A percentile compares a stretch with the other conserved stretches of the same genome.
These are phyloP conservation scores for Mucor lusitanicus DNA, from an alignment of 371 early-diverging fungal species.

Conservation along the genomic window DNA sequence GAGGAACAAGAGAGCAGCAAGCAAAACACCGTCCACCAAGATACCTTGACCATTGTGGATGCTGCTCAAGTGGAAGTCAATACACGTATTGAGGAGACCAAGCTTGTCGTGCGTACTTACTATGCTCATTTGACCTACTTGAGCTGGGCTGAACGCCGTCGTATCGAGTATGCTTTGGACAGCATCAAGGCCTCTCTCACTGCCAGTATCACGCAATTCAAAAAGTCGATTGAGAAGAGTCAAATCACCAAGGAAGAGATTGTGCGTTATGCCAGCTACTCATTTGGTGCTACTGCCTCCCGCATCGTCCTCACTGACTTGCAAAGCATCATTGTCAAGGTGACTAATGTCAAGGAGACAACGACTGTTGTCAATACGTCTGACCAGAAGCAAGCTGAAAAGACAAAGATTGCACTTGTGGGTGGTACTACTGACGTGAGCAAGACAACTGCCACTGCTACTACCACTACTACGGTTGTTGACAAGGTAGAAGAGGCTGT, in stretches of 20 bases:
- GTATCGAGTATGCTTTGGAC: conserved; percentile 29
- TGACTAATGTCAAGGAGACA: conserved; percentile 18
- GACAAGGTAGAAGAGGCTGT: background rate
- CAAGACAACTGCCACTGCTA: conserved; percentile 3
- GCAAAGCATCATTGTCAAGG: conserved; percentile 18
- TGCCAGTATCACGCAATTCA: conserved; percentile 32
- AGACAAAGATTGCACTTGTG: conserved; percentile 1
- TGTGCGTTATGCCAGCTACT: conserved; percentile 65
- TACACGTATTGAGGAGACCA: conserved; percentile 32
- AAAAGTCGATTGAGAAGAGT: conserved; percentile 63
- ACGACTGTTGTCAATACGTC: conserved; percentile 13
- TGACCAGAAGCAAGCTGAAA: conserved; percentile 12
- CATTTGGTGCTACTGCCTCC: conserved; percentile 24
- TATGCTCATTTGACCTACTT: conserved; percentile 33
- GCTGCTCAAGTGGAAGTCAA: conserved; percentile 31
- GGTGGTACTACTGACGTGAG: background rate
- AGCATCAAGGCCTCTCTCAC: conserved; percentile 22
- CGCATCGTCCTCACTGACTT: conserved; percentile 19
- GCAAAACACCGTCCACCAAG: conserved; percentile 9
- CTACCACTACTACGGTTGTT: background rate
- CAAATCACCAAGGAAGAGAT: conserved; percentile 78
- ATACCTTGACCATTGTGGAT: conserved; percentile 25
- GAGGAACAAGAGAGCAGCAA: conserved; percentile 14
- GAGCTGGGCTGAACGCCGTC: conserved; percentile 32
- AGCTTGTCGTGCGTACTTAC: conserved; percentile 25